Evolutionary conservation across 345 rosid genomes (phyloP).

Genomic region (Pugionium dolabratum): DNA sequence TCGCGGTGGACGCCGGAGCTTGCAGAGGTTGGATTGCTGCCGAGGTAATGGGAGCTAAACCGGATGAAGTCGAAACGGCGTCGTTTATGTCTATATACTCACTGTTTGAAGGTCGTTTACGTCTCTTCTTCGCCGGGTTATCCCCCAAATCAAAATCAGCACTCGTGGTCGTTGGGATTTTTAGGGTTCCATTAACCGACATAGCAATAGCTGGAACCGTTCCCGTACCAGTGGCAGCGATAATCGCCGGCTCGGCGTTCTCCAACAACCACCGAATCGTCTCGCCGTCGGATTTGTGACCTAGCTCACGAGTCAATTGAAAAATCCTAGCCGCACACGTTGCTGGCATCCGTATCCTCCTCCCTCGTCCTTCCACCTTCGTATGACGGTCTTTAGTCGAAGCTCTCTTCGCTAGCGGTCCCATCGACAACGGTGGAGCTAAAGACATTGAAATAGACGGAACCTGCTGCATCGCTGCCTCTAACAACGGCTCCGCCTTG

Average conservation of each 20-base stretch:
- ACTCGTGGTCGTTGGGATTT: constrained; percentile 72
- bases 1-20: constrained; percentile 9
- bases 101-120: constrained; percentile 71
- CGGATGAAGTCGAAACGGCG: constrained; percentile 48
- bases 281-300: constrained; percentile 91
- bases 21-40: constrained; percentile 17
- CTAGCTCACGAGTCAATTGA: constrained; percentile 81
- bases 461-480: constrained; percentile 30
- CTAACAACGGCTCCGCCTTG: constrained; percentile 51
- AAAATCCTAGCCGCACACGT: constrained; percentile 91
- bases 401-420: constrained; percentile 54
- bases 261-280: constrained; percentile 87
- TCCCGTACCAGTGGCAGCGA: constrained; percentile 89
- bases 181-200: constrained; percentile 83
- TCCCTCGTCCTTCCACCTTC: constrained; percentile 86
- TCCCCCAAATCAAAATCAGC: constrained; percentile 47
- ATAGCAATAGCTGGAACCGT: constrained; percentile 92
- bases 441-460: constrained; percentile 43
- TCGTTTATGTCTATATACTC: constrained; percentile 70
- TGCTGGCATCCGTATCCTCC: constrained; percentile 97
- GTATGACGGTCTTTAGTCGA: constrained; percentile 91
- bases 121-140: constrained; percentile 54
- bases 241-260: constrained; percentile 85
- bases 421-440: constrained; percentile 39
- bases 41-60: constrained; percentile 53